Evolutionary conservation across 73 alveolate species (phyloP).

Genomic region (Tetrahymena borealis): DNA sequence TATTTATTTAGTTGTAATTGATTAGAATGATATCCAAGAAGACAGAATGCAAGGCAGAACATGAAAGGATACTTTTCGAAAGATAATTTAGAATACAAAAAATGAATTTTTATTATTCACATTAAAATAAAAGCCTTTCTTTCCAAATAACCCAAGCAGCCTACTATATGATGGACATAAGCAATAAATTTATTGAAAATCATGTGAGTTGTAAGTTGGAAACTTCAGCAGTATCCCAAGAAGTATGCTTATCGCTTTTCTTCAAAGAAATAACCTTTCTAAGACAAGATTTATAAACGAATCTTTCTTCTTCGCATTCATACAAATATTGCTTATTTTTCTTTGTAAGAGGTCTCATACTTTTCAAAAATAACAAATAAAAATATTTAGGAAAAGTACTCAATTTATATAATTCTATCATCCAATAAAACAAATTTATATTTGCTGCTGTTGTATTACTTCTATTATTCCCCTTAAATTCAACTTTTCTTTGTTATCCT

Average conservation of each 20-base stretch:
- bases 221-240: conserved; percentile 80
- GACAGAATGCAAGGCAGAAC: background rate
- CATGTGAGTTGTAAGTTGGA: conserved; percentile 59
- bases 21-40: background rate
- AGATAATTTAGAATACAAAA: background rate
- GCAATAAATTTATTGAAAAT: background rate
- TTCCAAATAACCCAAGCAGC: background rate
- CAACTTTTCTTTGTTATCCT: background rate
- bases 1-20: too few relatives aligned
- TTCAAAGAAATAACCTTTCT: conserved; percentile 60
- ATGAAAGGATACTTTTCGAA: background rate
- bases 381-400: background rate
- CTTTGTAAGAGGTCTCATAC: conserved; percentile 48
- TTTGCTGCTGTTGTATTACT: background rate
- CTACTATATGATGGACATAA: background rate
- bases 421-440: background rate
- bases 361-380: background rate
- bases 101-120: background rate
- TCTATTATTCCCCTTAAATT: background rate
- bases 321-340: conserved; percentile 66
- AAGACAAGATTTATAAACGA: conserved; percentile 79
- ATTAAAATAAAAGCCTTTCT: background rate
- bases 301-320: conserved; percentile 89
- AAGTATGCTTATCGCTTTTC: conserved; percentile 63
- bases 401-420: background rate